phyloP scores from a whole-genome alignment of 257 asterid genomes.

The Petunia axillaris region DNA sequence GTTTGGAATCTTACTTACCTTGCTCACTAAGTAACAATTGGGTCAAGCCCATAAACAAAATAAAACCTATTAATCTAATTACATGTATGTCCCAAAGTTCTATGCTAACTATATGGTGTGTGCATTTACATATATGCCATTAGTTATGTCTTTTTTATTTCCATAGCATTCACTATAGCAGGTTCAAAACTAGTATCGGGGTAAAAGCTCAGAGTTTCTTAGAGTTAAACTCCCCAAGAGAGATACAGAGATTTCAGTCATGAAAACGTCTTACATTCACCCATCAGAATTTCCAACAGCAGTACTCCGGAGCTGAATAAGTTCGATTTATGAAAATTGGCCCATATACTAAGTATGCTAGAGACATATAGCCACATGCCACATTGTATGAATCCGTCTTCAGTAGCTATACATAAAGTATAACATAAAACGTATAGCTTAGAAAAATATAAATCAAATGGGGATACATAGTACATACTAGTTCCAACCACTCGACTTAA shows the following conservation, averaged over 20 bases:
- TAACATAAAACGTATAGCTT: neutral
- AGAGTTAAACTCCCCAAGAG: conserved; percentile 23
- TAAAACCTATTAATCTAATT: no score
- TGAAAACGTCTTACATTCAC: conserved; percentile 30
- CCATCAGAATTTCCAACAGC: conserved; percentile 30
- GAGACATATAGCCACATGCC: conserved; percentile 34
- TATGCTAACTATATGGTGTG: no score
- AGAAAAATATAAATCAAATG: neutral
- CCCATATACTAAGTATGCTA: conserved; percentile 31
- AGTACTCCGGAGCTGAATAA: conserved; percentile 34
- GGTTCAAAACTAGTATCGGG: no score
- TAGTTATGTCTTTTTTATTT: no score
- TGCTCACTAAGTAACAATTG: no score
- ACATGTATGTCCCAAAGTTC: no score
- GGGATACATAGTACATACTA: conserved; percentile 25
- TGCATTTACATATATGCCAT: no score
- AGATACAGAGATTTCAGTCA: conserved; percentile 16
- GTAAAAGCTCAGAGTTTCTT: no score
- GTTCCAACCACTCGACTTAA: neutral
- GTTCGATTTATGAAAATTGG: conserved; percentile 29
- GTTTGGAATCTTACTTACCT: no score
- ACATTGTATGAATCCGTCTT: neutral
- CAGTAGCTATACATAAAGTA: neutral
- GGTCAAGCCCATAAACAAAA: no score
- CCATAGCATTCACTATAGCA: no score